A percentile compares a stretch with the other conserved stretches of the same genome.
Conservation (phyloP, 139 green algal species). For the Chlorella sp. region DNA sequence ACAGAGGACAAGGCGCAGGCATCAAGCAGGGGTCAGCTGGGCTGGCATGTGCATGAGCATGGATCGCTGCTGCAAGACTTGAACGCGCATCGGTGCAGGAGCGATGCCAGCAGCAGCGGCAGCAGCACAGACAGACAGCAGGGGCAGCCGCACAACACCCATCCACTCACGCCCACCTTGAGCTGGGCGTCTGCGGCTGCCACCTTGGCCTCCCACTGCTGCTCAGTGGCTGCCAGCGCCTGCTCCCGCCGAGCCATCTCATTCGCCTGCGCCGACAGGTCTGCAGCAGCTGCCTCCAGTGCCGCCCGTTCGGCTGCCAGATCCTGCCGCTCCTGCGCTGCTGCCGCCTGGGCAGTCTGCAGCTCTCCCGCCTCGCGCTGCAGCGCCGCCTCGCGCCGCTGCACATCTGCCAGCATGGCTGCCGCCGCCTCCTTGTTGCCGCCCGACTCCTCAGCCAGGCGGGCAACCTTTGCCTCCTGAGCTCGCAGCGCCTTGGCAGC, state of each 20-base stretch:
- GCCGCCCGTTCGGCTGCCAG: conserved; percentile 26
- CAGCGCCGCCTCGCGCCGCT: conserved; percentile 21
- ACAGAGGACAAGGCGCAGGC: not conserved
- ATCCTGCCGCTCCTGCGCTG: conserved; percentile 1
- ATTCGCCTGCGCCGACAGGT: not conserved
- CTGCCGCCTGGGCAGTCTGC: not conserved
- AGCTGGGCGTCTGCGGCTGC: not conserved
- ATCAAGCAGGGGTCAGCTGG: not conserved
- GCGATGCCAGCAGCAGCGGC: too few relatives aligned
- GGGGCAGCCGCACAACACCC: too few relatives aligned
- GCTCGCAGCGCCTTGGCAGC: conserved; percentile 18
- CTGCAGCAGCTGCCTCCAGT: conserved; percentile 28
- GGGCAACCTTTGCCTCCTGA: conserved; percentile 32
- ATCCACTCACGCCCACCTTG: not conserved
- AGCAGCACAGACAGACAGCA: not conserved
- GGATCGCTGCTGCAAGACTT: too few relatives aligned
- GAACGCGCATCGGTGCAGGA: too few relatives aligned
- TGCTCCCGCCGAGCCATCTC: conserved; percentile 34
- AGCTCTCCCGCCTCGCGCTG: conserved; percentile 14
- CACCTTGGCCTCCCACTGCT: conserved; percentile 23
- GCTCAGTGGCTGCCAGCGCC: conserved; percentile 17
- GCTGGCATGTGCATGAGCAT: not conserved
- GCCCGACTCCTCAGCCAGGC: not conserved
- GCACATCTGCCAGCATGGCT: conserved; percentile 32
- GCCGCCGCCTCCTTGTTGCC: conserved; percentile 12